Conservation (phyloP, 2,329 filamentous ascomycete genomes). For the Exutisphaerella laricina region DNA sequence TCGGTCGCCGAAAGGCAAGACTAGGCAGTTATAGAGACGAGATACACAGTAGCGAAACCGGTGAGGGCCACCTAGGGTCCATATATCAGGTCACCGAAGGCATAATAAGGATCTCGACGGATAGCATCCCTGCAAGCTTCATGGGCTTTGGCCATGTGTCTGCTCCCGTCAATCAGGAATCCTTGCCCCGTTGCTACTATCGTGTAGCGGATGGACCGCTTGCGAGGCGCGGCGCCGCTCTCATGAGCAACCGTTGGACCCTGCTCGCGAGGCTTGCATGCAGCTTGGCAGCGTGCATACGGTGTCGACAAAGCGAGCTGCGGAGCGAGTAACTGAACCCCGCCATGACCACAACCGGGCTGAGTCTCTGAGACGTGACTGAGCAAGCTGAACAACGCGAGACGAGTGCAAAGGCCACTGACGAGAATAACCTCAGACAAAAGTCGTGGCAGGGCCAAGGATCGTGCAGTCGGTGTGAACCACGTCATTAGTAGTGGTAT, state of each 20-base stretch:
- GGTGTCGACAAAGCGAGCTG: conserved; percentile 3
- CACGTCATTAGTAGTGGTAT: conserved; percentile 5
- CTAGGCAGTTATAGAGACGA: conserved; percentile 6
- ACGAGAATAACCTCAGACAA: conserved; percentile 8
- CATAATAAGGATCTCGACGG: conserved; percentile 20
- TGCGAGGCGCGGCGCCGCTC: conserved; percentile 1
- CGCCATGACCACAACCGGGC: conserved; percentile 8
- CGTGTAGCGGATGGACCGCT: conserved; percentile 4
- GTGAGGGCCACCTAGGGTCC: conserved; percentile 17
- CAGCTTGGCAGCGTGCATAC: conserved; percentile 1
- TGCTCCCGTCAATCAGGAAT: conserved; percentile 8
- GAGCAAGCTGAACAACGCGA: background rate
- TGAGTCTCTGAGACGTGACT: conserved; percentile 7
- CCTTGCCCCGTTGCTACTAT: conserved; percentile 12
- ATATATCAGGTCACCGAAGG: conserved; percentile 21
- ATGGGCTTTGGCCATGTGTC: conserved; percentile 15
- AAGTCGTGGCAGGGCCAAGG: conserved; percentile 6
- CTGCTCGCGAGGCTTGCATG: conserved; percentile 9
- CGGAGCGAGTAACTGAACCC: conserved; percentile 3
- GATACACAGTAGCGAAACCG: conserved; percentile 10
- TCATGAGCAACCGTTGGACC: conserved; percentile 8
- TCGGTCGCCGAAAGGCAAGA: background rate
- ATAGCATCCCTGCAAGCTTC: conserved; percentile 17
- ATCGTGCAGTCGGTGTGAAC: conserved; percentile 6
- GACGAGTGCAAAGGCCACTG: conserved; percentile 9